A percentile compares a stretch with the other conserved stretches of the same genome.
Evolutionary conservation across 2,329 filamentous ascomycete genomes (phyloP).

Genomic region (Lithohypha guttulata): DNA sequence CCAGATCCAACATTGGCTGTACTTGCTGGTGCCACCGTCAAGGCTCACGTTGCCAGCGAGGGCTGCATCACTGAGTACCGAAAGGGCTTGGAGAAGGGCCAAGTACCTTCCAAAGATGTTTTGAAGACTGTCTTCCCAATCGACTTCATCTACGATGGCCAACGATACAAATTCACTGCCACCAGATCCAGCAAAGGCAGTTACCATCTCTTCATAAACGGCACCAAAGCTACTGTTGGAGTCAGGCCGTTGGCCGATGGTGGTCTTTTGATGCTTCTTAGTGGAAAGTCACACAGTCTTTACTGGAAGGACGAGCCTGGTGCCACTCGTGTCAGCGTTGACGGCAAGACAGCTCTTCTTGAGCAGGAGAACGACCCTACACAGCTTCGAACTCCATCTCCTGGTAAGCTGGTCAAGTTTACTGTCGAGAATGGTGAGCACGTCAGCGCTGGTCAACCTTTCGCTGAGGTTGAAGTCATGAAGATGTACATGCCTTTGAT

Average conservation of each 20-base stretch:
- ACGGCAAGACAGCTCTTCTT: conserved; percentile 93
- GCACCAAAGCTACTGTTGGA: conserved; percentile 88
- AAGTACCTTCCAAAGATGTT: conserved; percentile 92
- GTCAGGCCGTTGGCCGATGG: conserved; percentile 88
- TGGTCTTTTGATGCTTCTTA: conserved; percentile 79
- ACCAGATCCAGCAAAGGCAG: conserved; percentile 85
- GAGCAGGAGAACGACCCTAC: conserved; percentile 99
- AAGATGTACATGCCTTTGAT: conserved; percentile 99
- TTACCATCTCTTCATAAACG: conserved; percentile 98
- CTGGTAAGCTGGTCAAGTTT: conserved; percentile 97
- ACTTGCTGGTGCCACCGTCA: conserved; percentile 86
- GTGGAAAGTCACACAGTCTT: conserved; percentile 89
- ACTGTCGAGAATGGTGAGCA: conserved; percentile 92
- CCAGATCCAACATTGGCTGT: conserved; percentile 91
- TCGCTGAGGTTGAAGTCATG: conserved; percentile 98
- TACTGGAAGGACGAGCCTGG: conserved; percentile 99
- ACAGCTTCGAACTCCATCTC: conserved; percentile 85
- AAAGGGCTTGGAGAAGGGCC: conserved; percentile 84
- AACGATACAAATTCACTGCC: conserved; percentile 94
- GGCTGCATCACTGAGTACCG: conserved; percentile 77
- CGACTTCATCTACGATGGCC: conserved; percentile 97
- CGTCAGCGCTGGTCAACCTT: conserved; percentile 81
- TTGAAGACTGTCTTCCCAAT: conserved; percentile 95
- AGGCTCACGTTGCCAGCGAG: conserved; percentile 91
- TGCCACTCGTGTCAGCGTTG: conserved; percentile 87